Evolutionary conservation across 371 early-diverging fungal genomes (phyloP).

Genomic region (Lichtheimia ramosa): DNA sequence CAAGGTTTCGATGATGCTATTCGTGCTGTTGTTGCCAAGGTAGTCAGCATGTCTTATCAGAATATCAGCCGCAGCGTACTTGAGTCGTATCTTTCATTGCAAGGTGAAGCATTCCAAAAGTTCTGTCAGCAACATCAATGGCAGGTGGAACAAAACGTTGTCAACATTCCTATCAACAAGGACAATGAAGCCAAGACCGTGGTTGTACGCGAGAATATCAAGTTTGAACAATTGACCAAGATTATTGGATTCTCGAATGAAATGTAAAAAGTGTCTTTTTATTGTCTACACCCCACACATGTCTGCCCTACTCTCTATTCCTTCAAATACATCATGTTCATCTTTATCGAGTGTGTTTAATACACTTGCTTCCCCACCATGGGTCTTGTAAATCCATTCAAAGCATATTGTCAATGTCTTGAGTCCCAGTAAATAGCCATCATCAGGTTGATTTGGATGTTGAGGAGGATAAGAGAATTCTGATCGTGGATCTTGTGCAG

Average conservation of each 20-base stretch:
- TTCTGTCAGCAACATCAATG: constrained; percentile 69
- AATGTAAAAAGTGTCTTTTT: constrained; percentile 29
- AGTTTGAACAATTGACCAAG: constrained; percentile 79
- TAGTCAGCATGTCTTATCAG: constrained; percentile 81
- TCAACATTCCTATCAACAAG: constrained; percentile 76
- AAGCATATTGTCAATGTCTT: constrained; percentile 68
- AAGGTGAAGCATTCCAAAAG: constrained; percentile 63
- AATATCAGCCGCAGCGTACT: constrained; percentile 62
- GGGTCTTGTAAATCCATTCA: constrained; percentile 55
- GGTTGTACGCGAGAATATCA: constrained; percentile 84
- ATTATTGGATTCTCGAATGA: constrained; percentile 71
- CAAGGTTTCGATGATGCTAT: constrained; percentile 75
- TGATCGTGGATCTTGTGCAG: constrained; percentile 28
- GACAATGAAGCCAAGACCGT: constrained; percentile 83
- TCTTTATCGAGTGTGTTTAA: constrained; percentile 14
- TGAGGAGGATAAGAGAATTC: constrained; percentile 64
- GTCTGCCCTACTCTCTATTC: constrained; percentile 18
- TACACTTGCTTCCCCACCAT: constrained; percentile 40
- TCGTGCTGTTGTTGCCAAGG: constrained; percentile 71
- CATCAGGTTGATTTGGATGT: constrained; percentile 65
- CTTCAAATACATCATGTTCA: constrained; percentile 29
- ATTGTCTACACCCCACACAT: background rate
- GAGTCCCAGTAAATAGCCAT: constrained; percentile 75
- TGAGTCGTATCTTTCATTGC: constrained; percentile 66
- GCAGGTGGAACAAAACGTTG: constrained; percentile 61